phyloP scores from a whole-genome alignment of 441 rosid species.

The Theobroma grandiflorum region DNA sequence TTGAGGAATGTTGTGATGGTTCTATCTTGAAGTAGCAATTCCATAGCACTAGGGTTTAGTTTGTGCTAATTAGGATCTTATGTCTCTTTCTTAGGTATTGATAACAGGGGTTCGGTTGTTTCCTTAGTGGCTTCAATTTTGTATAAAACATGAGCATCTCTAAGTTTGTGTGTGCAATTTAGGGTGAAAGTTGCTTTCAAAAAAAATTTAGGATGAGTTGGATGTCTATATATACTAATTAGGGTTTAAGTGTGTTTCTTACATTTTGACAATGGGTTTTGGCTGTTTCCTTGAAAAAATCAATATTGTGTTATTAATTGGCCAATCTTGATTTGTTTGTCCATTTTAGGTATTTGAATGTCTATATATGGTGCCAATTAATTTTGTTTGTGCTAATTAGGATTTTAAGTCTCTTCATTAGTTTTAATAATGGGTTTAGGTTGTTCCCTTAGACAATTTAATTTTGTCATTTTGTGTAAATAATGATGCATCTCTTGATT shows the following conservation, averaged over 20 bases:
- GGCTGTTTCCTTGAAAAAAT: background rate
- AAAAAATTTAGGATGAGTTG: background rate
- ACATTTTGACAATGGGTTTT: conserved; percentile 1
- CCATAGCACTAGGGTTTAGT: background rate
- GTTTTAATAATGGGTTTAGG: background rate
- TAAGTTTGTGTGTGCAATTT: conserved; percentile 5
- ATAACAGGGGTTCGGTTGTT: background rate
- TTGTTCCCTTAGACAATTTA: background rate
- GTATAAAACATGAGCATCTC: background rate
- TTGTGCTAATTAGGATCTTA: no score
- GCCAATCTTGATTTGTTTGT: background rate
- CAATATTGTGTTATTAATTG: background rate
- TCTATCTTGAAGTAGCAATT: conserved; percentile 1
- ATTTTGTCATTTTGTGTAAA: background rate
- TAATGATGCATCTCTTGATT: background rate
- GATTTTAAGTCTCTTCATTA: background rate
- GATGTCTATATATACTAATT: background rate
- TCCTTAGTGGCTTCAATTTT: background rate
- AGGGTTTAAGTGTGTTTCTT: background rate
- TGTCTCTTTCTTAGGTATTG: no score
- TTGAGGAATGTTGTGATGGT: background rate
- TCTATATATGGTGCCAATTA: background rate
- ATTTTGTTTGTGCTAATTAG: background rate
- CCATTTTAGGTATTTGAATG: background rate
- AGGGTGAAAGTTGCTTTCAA: background rate